Evolutionary conservation across 2,329 filamentous ascomycete species (phyloP), one percentile per base, ranked within the genome.

Genomic region (Drechslerella stenobrocha): DNA sequence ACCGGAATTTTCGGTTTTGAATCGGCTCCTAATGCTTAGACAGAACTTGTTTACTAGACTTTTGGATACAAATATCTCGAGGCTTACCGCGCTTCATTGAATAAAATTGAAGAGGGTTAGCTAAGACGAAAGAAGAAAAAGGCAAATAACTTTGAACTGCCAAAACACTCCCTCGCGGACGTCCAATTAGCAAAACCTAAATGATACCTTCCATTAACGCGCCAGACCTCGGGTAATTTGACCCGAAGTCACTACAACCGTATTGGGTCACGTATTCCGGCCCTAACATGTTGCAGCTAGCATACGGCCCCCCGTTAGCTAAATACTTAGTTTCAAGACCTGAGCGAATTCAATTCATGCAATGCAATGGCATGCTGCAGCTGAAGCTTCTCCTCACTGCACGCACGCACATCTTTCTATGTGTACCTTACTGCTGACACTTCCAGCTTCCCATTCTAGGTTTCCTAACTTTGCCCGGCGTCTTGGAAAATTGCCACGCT

Each of bases 401-500:
- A 9, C 15, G n/a, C 44, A 30, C 26, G 44, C 22, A 6, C 15
- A 46, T 24, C 20, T 26, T 23, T 4, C 15, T 23, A 15, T 26
- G 13, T 5, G 44, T 47, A n/a, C 20, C 20, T 47, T 47, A 47
- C 44, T 23, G 44, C 28, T 47, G 44, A 47, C 44, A 30, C 28
- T 47, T 47, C 2, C 44, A 47, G 15, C 44, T 47, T 47, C 44
- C 44, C 9, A 13, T 26, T 47, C 13, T 18, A 42, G 37, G 18
- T 9, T 3, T 20, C n/a, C 15, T 5, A 13, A 13, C 18, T 18
- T 42, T 18, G 18, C 15, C 37, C 15, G 37, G 37, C 37, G 37
- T 18, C 37, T 20, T 13, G n/a, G 3, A 37, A 15, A 4, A 6
- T 37, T 37, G 6, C 6, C 34, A 37, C 15, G 8, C 34, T 37